Conservation (phyloP, 805 yeast genomes). For the baker's yeast (Saccharomyces cerevisiae) region DNA sequence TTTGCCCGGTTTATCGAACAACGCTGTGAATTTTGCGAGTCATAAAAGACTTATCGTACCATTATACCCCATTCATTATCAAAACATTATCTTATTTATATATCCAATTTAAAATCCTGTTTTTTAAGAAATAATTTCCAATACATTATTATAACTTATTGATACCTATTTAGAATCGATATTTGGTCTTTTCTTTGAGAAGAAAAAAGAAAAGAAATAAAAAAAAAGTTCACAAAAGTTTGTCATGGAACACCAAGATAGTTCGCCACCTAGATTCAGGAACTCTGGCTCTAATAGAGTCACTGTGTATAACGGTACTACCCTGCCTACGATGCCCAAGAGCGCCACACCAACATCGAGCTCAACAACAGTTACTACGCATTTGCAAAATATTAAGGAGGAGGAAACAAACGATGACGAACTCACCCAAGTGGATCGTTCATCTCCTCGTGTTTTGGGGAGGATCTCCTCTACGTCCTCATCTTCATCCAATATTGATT, state of each 20-base stretch:
- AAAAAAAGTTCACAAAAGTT: neutral
- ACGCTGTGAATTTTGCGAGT: neutral
- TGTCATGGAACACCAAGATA: neutral
- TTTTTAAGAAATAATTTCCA: neutral
- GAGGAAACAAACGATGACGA: constrained; percentile 1
- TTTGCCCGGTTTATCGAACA: neutral
- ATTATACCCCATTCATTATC: neutral
- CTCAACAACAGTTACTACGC: neutral
- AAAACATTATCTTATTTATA: neutral
- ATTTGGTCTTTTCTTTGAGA: neutral
- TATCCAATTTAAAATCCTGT: neutral
- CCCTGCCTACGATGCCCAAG: neutral
- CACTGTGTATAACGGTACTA: neutral
- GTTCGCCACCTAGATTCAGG: neutral
- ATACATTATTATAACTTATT: neutral
- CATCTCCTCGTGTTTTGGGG: neutral
- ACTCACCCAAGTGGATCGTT: neutral
- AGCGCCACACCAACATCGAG: constrained; percentile 1
- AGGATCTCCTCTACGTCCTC: neutral
- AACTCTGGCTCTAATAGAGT: neutral
- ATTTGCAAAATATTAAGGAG: constrained; percentile 5
- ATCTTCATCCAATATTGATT: neutral
- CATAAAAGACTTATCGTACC: neutral
- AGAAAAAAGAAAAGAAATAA: neutral
- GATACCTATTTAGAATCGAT: neutral